phyloP scores from a whole-genome alignment of 768 basidiomycete species.

The Pleurotus giganteus region DNA sequence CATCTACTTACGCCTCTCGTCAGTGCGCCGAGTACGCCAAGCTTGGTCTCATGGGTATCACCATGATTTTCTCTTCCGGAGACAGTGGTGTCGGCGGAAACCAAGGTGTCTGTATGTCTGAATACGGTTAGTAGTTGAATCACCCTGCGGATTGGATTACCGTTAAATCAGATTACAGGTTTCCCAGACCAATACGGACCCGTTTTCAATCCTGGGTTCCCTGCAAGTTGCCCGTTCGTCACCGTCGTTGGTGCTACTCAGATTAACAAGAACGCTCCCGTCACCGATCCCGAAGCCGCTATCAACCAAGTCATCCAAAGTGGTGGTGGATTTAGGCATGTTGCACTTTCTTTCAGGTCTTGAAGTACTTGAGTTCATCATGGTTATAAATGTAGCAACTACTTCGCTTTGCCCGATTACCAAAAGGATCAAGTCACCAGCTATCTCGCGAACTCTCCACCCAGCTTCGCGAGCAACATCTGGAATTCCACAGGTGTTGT shows the following conservation, averaged over 20 bases:
- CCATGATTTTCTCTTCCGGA: constrained; percentile 57
- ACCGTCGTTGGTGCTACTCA: constrained; percentile 45
- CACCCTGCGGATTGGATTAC: not conserved
- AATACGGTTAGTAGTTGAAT: constrained; percentile 31
- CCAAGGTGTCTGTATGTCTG: constrained; percentile 35
- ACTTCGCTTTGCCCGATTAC: constrained; percentile 36
- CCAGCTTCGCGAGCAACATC: constrained; percentile 15
- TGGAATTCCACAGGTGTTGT: constrained; percentile 34
- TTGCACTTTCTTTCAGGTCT: not conserved
- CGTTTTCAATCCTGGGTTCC: constrained; percentile 37
- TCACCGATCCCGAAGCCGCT: constrained; percentile 31
- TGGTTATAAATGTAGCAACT: constrained; percentile 27
- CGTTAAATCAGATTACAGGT: not conserved
- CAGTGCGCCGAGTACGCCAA: constrained; percentile 50
- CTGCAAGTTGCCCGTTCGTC: constrained; percentile 29
- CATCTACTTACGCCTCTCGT: constrained; percentile 36
- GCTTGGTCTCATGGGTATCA: constrained; percentile 60
- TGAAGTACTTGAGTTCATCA: not conserved
- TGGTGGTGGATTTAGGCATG: constrained; percentile 32
- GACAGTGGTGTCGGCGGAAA: constrained; percentile 53
- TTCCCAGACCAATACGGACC: constrained; percentile 4
- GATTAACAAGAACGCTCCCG: constrained; percentile 26
- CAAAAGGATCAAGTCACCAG: constrained; percentile 33
- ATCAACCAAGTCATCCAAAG: constrained; percentile 35
- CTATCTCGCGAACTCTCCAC: constrained; percentile 32